Conservation (phyloP, 208 protist species). For the Acanthamoeba lenticulata region DNA sequence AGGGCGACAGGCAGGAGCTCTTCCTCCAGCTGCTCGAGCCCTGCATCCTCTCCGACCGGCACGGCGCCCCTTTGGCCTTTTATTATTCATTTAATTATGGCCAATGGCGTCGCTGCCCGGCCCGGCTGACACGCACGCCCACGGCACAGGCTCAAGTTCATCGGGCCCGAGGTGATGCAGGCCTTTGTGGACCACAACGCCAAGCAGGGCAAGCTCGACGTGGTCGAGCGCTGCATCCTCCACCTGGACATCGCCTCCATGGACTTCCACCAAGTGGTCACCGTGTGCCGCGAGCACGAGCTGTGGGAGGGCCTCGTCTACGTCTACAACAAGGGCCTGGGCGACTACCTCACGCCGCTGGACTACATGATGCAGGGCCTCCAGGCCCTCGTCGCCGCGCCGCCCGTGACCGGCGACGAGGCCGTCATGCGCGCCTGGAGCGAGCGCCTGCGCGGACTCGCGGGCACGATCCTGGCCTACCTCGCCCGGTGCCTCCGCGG, state of each 20-base stretch:
- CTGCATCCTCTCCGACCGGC: slow-evolving; percentile 64
- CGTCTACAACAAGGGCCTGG: slow-evolving; percentile 75
- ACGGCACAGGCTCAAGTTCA: slow-evolving; percentile 9
- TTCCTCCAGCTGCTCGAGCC: slow-evolving; percentile 77
- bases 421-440: background rate
- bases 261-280: slow-evolving; percentile 76
- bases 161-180: slow-evolving; percentile 78
- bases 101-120: too few relatives aligned
- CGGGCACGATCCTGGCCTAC: background rate
- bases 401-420: background rate
- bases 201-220: slow-evolving; percentile 23
- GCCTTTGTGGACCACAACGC: slow-evolving; percentile 72
- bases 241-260: slow-evolving; percentile 75
- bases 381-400: background rate
- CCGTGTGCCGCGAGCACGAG: slow-evolving; percentile 71
- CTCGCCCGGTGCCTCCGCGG: background rate
- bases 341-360: slow-evolving; percentile 78
- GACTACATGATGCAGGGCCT: slow-evolving; percentile 71
- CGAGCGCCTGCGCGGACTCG: background rate
- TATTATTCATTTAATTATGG: too few relatives aligned
- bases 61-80: background rate
- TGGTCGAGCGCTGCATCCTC: slow-evolving; percentile 76
- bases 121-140: too few relatives aligned
- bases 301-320: slow-evolving; percentile 74
- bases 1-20: slow-evolving; percentile 8